A percentile compares a stretch with the other conserved stretches of the same genome.
Evolutionary conservation across 306 rosid species (phyloP).

Genomic region (Gillenia trifoliata): DNA sequence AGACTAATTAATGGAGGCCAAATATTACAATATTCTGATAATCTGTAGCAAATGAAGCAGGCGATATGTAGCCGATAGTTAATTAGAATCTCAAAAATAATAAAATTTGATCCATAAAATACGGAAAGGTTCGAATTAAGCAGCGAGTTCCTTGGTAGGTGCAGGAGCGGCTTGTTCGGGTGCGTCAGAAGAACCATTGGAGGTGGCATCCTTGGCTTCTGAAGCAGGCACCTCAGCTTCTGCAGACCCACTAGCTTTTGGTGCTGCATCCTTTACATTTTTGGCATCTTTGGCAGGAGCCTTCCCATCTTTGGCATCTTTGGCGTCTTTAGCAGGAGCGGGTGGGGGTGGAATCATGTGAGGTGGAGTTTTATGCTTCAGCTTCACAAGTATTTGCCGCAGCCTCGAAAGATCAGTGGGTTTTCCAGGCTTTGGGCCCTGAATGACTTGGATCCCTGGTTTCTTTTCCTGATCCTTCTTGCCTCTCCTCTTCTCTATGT

Average conservation of each 20-base stretch:
- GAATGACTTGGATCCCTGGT: conserved; percentile 78
- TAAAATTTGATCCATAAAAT: conserved; percentile 12
- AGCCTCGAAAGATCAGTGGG: conserved; percentile 92
- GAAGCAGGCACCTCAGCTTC: conserved; percentile 43
- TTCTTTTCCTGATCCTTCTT: conserved; percentile 97
- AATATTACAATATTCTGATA: conserved; percentile 25
- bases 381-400: conserved; percentile 84
- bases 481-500: conserved; percentile 87
- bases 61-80: conserved; percentile 24
- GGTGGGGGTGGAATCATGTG: conserved; percentile 99
- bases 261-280: conserved; percentile 23
- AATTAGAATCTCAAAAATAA: conserved; percentile 30
- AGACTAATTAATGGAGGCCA: conserved; percentile 25
- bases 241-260: conserved; percentile 48
- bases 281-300: conserved; percentile 24
- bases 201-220: conserved; percentile 48
- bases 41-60: conserved; percentile 9
- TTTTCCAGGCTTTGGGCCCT: conserved; percentile 98
- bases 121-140: conserved; percentile 18
- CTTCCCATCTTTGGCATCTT: conserved; percentile 51
- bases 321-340: conserved; percentile 43
- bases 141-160: conserved; percentile 42
- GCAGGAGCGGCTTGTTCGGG: conserved; percentile 49
- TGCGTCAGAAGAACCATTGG: conserved; percentile 45
- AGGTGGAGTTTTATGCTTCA: conserved; percentile 96